Evolutionary conservation across 106 monocot genomes (phyloP).

Genomic region (Dioscorea dumetorum): DNA sequence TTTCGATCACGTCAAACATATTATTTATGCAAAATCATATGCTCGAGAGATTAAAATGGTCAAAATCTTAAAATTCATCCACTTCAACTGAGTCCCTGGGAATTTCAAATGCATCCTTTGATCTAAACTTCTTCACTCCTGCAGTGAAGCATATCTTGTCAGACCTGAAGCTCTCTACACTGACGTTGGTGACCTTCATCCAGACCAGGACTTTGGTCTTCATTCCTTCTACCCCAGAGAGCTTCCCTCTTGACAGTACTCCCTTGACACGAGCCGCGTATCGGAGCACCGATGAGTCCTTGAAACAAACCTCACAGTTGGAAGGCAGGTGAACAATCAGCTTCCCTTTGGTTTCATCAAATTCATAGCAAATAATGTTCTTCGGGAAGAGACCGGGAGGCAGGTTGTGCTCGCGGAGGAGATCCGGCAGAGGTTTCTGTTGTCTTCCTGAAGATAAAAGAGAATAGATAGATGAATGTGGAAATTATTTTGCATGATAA

Average conservation of each 20-base stretch:
- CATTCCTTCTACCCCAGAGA: slow-evolving; percentile 85
- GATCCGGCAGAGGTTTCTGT: slow-evolving; percentile 58
- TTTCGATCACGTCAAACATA: too few relatives aligned
- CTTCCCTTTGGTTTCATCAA: slow-evolving; percentile 59
- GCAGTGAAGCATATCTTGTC: slow-evolving; percentile 85
- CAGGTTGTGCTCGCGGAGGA: slow-evolving; percentile 81
- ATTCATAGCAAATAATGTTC: slow-evolving; percentile 86
- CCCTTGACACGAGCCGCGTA: slow-evolving; percentile 84
- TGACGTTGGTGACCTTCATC: slow-evolving; percentile 78
- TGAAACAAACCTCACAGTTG: slow-evolving; percentile 75
- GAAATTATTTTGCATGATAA: too few relatives aligned
- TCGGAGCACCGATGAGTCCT: slow-evolving; percentile 70
- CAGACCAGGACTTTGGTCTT: slow-evolving; percentile 93
- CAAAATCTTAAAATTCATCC: slow-evolving; percentile 78
- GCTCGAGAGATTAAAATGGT: too few relatives aligned
- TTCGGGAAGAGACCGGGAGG: slow-evolving; percentile 82
- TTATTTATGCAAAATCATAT: too few relatives aligned
- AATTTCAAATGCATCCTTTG: slow-evolving; percentile 79
- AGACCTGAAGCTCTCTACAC: slow-evolving; percentile 69
- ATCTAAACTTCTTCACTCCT: slow-evolving; percentile 85
- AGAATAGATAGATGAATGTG: too few relatives aligned
- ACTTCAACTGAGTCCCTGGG: slow-evolving; percentile 62
- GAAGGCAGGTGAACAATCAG: slow-evolving; percentile 77
- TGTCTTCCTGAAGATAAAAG: slow-evolving; percentile 59
- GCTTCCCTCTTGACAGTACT: slow-evolving; percentile 72